Percentiles rank a stretch among this genome's conserved stretches.
Conservation (phyloP, 2,329 filamentous ascomycete species). For the Metarhizium sp. region DNA sequence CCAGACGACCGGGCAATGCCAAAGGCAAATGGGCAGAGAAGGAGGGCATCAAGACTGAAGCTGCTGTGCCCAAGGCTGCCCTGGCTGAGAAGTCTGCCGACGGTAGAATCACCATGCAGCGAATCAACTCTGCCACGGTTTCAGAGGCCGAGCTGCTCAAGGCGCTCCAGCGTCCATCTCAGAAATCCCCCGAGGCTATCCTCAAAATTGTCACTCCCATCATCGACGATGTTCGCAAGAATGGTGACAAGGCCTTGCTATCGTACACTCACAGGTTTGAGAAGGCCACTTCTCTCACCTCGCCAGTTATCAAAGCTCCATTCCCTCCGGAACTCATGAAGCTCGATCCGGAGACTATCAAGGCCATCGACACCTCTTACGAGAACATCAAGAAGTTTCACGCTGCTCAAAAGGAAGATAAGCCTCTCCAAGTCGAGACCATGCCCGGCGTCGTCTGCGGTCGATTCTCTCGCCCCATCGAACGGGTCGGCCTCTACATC, state of each 20-base stretch:
- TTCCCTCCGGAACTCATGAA: slow-evolving; percentile 83
- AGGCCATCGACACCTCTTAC: slow-evolving; percentile 88
- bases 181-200: slow-evolving; percentile 90
- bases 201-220: slow-evolving; percentile 87
- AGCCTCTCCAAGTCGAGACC: slow-evolving; percentile 79
- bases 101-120: slow-evolving; percentile 69
- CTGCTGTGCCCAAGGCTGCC: slow-evolving; percentile 24
- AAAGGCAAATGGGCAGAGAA: slow-evolving; percentile 89
- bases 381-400: slow-evolving; percentile 96
- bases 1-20: slow-evolving; percentile 84
- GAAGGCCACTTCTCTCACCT: slow-evolving; percentile 83
- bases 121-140: slow-evolving; percentile 60
- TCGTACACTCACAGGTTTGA: slow-evolving; percentile 98
- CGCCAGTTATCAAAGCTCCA: slow-evolving; percentile 80
- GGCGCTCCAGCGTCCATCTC: slow-evolving; percentile 78
- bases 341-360: slow-evolving; percentile 69
- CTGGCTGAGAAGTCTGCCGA: slow-evolving; percentile 26
- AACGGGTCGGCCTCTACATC: slow-evolving; percentile 92
- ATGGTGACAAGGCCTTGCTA: slow-evolving; percentile 80
- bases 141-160: slow-evolving; percentile 57
- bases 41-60: slow-evolving; percentile 52
- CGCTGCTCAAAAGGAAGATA: slow-evolving; percentile 77
- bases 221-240: slow-evolving; percentile 72
- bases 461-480: slow-evolving; percentile 84
- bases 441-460: slow-evolving; percentile 97